These are phyloP conservation scores for Arthroderma sp. DNA, from an alignment of 2,329 filamentous ascomycete species.

Conservation along the genomic window DNA sequence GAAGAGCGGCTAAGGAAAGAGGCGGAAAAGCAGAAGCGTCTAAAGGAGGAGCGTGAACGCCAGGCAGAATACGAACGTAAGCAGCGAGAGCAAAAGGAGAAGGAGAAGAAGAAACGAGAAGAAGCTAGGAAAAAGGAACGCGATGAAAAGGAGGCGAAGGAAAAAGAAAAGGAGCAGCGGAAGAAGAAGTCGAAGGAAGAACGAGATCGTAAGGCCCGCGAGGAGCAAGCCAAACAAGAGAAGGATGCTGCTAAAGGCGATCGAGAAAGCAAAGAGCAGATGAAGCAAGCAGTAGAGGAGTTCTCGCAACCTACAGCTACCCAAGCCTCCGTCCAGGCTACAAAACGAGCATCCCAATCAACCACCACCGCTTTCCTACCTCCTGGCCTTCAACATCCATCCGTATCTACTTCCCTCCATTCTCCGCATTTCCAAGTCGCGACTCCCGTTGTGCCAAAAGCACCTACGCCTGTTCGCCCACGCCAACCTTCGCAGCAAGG, in stretches of 20 bases:
- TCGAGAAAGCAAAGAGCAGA: conserved; percentile 36
- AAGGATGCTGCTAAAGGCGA: conserved; percentile 40
- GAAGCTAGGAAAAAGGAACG: conserved; percentile 66
- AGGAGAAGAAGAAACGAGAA: conserved; percentile 63
- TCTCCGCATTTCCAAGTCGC: conserved; percentile 71
- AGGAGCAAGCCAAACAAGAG: conserved; percentile 38
- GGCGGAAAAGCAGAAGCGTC: conserved; percentile 63
- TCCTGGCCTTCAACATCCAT: conserved; percentile 40
- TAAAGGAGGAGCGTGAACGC: conserved; percentile 73
- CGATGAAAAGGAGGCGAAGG: conserved; percentile 45
- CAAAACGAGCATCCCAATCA: conserved; percentile 44
- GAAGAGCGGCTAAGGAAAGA: conserved; percentile 78
- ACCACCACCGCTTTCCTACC: conserved; percentile 42
- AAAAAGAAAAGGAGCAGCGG: conserved; percentile 61
- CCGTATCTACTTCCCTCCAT: conserved; percentile 42
- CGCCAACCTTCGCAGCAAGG: conserved; percentile 71
- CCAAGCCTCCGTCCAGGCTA: conserved; percentile 11
- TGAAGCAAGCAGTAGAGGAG: conserved; percentile 30
- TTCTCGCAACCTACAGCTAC: conserved; percentile 14
- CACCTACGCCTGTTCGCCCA: conserved; percentile 62
- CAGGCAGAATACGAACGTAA: conserved; percentile 79
- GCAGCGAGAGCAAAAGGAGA: conserved; percentile 62
- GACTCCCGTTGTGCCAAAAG: conserved; percentile 71
- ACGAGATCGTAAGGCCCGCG: conserved; percentile 32
- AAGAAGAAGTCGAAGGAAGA: conserved; percentile 52